Evolutionary conservation across 345 rosid species (phyloP).

Genomic region (Bruguiera gymnorhiza): DNA sequence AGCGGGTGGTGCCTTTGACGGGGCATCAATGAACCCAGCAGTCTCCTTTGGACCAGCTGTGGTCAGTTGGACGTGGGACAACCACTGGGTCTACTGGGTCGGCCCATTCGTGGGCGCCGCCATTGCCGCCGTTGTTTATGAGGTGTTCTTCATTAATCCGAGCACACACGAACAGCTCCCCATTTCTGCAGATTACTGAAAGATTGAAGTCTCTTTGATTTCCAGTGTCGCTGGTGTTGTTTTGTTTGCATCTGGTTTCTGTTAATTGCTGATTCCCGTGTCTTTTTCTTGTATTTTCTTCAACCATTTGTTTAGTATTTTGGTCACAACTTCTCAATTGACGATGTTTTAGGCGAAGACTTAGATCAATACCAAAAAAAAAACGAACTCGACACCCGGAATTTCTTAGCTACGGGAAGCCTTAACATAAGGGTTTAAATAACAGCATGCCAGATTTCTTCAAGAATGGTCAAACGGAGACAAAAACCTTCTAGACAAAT

Average conservation of each 20-base stretch:
- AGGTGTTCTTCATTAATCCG: neutral
- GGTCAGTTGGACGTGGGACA: conserved; percentile 8
- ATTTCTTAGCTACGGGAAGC: too few species aligned
- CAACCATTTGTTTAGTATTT: conserved; percentile 14
- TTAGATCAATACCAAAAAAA: too few species aligned
- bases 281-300: conserved; percentile 12
- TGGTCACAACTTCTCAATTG: neutral
- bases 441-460: too few species aligned
- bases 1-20: conserved; percentile 12
- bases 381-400: too few species aligned
- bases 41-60: conserved; percentile 11
- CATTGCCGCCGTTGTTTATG: neutral
- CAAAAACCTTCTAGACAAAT: too few species aligned
- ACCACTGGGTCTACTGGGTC: conserved; percentile 11
- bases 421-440: too few species aligned
- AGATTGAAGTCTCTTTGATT: conserved; percentile 5
- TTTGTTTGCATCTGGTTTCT: conserved; percentile 18
- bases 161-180: neutral
- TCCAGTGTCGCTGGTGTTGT: conserved; percentile 24
- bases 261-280: conserved; percentile 25
- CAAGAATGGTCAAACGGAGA: too few species aligned
- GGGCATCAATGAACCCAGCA: conserved; percentile 1
- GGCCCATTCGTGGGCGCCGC: neutral
- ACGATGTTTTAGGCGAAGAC: neutral
- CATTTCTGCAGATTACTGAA: conserved; percentile 10